Evolutionary conservation across 2,329 filamentous ascomycete genomes (phyloP), one percentile per base, ranked within the genome.

Genomic region (Balansia obtecta): DNA sequence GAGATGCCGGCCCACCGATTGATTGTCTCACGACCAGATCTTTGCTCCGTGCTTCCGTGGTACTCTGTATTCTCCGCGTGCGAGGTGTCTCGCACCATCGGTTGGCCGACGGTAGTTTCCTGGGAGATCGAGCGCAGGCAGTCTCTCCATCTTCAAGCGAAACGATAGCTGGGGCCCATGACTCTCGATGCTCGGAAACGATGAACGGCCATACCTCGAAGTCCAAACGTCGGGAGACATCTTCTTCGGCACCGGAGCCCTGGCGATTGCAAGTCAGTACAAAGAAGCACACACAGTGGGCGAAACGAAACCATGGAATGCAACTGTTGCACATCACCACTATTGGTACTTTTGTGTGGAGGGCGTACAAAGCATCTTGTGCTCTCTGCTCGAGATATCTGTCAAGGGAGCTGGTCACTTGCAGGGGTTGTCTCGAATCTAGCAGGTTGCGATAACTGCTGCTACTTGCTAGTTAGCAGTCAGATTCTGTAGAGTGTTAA

Each of bases 1-100:
- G 11, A 48, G 16, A 48, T 16, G 37, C 46, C 37, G 18, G 46
- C 30, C 38, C 16, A 33, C 46, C 46, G 34, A 48, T 48, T 48
- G 10, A 7, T 27, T 27, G 27, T 40, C 22, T 18, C 37, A 40
- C 15, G 11, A 27, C 46, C 46, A 48, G 38, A 42, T 42, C 38
- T 48, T 39, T 27, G 30, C 46, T 22, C 46, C 15, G 10, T 48
- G 27, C 46, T 27, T 8, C 22, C 8, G 27, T 27, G 7, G 20
- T 22, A 22, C 4, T 22, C 20, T 22, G 20, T 41, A 27, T 30
- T 41, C 34, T 15, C 37, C 22, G 46, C 11, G 8, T 22, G 30
- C 11, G 20, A 27, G 18, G 34, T 15, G 9, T 22, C 18, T 20
- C n/a, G n/a, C 16, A 20, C 11, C 12, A 16, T 12, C 7, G 20